Conservation (phyloP, 169 alveolate genomes). For the Neospora caninum region DNA sequence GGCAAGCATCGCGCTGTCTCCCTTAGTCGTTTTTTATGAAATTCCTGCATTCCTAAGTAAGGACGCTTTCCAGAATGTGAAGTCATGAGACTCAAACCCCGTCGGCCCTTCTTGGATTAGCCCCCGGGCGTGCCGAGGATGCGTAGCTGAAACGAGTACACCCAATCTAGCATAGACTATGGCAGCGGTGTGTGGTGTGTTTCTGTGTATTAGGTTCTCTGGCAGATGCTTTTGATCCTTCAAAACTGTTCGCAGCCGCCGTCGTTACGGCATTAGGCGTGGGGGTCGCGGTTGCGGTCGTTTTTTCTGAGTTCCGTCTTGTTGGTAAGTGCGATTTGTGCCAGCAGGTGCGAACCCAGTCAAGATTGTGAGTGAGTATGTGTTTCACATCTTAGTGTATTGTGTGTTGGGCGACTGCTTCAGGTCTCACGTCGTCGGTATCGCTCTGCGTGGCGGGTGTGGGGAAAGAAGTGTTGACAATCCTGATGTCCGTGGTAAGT, state of each 20-base stretch:
- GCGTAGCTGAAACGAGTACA: background rate
- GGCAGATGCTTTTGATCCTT: background rate
- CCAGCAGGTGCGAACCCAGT: background rate
- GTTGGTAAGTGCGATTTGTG: constrained; percentile 32
- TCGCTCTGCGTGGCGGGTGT: constrained; percentile 59
- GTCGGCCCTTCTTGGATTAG: no score
- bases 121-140: background rate
- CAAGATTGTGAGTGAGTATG: background rate
- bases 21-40: background rate
- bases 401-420: background rate
- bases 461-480: constrained; percentile 50
- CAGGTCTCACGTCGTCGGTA: constrained; percentile 57
- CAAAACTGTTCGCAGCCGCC: constrained; percentile 27
- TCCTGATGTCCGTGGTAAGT: constrained; percentile 51
- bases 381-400: background rate
- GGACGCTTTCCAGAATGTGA: background rate
- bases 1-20: constrained; percentile 20
- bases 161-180: background rate
- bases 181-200: background rate
- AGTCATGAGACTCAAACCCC: no score
- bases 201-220: background rate
- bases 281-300: constrained; percentile 24
- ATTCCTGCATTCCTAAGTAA: background rate
- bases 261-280: background rate
- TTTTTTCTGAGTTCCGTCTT: constrained; percentile 39